phyloP scores from a whole-genome alignment of 176 grass and related monocot genomes.

The Oryza meridionalis region DNA sequence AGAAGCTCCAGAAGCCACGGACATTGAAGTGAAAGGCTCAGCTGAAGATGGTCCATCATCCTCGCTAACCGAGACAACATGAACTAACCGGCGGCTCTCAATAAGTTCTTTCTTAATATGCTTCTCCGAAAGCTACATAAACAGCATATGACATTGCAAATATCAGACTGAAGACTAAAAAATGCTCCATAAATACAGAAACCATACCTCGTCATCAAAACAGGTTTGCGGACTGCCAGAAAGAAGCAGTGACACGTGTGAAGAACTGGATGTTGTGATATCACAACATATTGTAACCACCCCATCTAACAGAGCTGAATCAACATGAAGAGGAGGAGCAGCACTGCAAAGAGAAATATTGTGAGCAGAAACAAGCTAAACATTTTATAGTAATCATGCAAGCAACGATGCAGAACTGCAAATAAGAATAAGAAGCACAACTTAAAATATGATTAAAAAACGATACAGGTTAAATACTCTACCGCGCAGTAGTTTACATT shows the following conservation, averaged over 20 bases:
- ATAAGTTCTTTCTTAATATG: slow-evolving; percentile 77
- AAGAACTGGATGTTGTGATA: slow-evolving; percentile 63
- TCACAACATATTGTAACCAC: slow-evolving; percentile 79
- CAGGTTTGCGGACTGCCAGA: slow-evolving; percentile 63
- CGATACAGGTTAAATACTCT: background rate
- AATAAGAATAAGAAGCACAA: background rate
- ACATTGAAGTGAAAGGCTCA: slow-evolving; percentile 59
- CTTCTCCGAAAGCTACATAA: slow-evolving; percentile 57
- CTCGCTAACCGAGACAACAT: slow-evolving; percentile 39
- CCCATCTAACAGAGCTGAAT: slow-evolving; percentile 41
- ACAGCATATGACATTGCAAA: slow-evolving; percentile 31
- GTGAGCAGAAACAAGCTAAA: slow-evolving; percentile 7
- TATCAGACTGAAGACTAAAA: slow-evolving; percentile 8
- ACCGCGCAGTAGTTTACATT: background rate
- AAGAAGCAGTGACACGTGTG: slow-evolving; percentile 63
- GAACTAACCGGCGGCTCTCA: slow-evolving; percentile 64
- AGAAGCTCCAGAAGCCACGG: slow-evolving; percentile 62
- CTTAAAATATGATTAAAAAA: slow-evolving; percentile 2
- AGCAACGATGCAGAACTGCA: slow-evolving; percentile 28
- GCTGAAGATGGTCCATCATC: slow-evolving; percentile 29
- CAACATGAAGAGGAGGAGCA: slow-evolving; percentile 55
- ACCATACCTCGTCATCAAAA: slow-evolving; percentile 73
- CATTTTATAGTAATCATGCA: slow-evolving; percentile 3
- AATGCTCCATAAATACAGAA: background rate
- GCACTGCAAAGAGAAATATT: slow-evolving; percentile 49